Evolutionary conservation across 2,329 filamentous ascomycete species (phyloP), one percentile per base, ranked within the genome.

Genomic region (Pseudogymnoascus pannorum): DNA sequence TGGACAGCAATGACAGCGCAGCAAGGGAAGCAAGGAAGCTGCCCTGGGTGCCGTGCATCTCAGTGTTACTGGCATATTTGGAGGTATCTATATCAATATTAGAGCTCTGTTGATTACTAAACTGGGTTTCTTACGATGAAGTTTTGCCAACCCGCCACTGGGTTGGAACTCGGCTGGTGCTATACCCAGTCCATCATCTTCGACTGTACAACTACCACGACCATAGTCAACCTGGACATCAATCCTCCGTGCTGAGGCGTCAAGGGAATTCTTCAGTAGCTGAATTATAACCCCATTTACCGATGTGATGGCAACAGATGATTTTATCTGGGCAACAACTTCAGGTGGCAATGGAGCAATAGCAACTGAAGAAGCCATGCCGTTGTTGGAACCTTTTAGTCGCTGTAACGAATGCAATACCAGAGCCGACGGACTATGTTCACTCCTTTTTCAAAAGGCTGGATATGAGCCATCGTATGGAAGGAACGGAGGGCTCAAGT

Each of bases 101-200:
- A 57, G 36, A 24, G 26, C 16, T n/a, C 36, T 24, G 42, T 3
- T 22, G 2, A 8, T 24, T 48, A 48, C 22, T 7, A 4, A 24
- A 24, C 20, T 24, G 42, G 22, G 22, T 18, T 35, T 75, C 84
- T 68, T 76, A 93, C 90, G 84, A 71, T 94, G 83, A 58, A 84
- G 76, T 73, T 86, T 90, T 22, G 85, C 88, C 16, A 97, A 77
- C 0, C 89, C 87, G 4, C 91, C 91, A 51, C 75, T 72, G 2
- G 82, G 77, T n/a, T 70, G 70, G 68, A 97, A 97, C 66, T 97
- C 92, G 1, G 73, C 69, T 1, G 88, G 83, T 1, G 78, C 72
- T 51, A 99, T 95, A 0, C 94, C 94, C 14, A 77, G 61, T 1
- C 94, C 94, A 74, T 97, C 82, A 71, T 99, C 94, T 69, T 96